These are phyloP conservation scores for Globisporangium cederbergense DNA, from an alignment of 352 stramenopile genomes.

Conservation along the genomic window DNA sequence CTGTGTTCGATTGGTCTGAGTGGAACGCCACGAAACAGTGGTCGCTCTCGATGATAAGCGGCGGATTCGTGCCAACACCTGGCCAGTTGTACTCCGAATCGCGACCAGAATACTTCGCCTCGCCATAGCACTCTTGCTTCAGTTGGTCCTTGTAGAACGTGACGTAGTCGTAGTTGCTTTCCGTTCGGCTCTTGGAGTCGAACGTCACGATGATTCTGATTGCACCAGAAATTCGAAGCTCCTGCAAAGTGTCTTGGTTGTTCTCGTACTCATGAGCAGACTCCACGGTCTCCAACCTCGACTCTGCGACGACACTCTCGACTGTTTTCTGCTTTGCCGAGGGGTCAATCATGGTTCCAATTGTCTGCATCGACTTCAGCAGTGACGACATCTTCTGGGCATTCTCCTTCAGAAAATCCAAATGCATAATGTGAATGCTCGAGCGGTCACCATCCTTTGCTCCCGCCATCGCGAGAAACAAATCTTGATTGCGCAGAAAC, in stretches of 20 bases:
- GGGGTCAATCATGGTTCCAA: slow-evolving; percentile 32
- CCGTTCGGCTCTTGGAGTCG: slow-evolving; percentile 70
- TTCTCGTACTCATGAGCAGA: slow-evolving; percentile 82
- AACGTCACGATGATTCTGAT: slow-evolving; percentile 78
- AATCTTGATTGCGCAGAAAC: slow-evolving; percentile 28
- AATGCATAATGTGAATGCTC: not conserved
- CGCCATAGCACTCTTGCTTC: slow-evolving; percentile 59
- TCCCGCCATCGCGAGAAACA: slow-evolving; percentile 12
- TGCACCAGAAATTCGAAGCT: slow-evolving; percentile 76
- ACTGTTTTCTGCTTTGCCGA: slow-evolving; percentile 26
- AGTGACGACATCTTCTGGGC: slow-evolving; percentile 29
- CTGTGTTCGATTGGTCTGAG: slow-evolving; percentile 79
- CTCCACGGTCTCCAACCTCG: slow-evolving; percentile 62
- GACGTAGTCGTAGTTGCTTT: slow-evolving; percentile 88
- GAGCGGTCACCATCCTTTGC: not conserved
- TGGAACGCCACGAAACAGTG: slow-evolving; percentile 84
- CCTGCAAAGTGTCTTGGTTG: slow-evolving; percentile 63
- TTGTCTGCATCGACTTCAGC: slow-evolving; percentile 28
- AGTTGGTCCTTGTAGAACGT: slow-evolving; percentile 79
- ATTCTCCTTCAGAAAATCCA: slow-evolving; percentile 24
- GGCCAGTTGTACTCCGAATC: slow-evolving; percentile 80
- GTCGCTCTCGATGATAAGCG: slow-evolving; percentile 74
- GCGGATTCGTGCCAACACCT: slow-evolving; percentile 53
- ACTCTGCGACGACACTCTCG: slow-evolving; percentile 41
- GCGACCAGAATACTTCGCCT: slow-evolving; percentile 71